These are phyloP conservation scores for Coniochaeta ligniaria DNA, from an alignment of 2,329 filamentous ascomycete genomes.

Conservation along the genomic window DNA sequence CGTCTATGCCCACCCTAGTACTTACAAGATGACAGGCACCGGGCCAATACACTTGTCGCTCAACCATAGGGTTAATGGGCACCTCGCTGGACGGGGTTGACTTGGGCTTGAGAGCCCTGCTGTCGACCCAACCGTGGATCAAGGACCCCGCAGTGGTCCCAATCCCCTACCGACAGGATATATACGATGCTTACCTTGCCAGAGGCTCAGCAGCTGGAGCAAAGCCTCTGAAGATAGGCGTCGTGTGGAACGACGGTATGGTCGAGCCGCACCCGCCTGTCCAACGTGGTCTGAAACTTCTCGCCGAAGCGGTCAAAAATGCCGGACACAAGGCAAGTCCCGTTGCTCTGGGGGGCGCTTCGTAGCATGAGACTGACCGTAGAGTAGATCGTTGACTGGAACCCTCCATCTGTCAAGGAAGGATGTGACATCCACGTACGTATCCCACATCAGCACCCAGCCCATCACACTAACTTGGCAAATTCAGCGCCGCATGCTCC, in stretches of 20 bases:
- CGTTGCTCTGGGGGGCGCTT: neutral
- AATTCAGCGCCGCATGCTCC: neutral
- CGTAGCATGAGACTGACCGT: neutral
- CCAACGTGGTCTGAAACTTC: slow-evolving; percentile 41
- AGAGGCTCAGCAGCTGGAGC: slow-evolving; percentile 9
- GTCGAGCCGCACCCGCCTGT: slow-evolving; percentile 51
- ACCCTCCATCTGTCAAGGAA: slow-evolving; percentile 40
- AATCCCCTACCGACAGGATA: slow-evolving; percentile 54
- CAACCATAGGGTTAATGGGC: slow-evolving; percentile 56
- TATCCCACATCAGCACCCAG: neutral
- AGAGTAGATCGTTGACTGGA: slow-evolving; percentile 45
- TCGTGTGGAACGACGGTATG: slow-evolving; percentile 43
- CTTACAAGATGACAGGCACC: slow-evolving; percentile 13
- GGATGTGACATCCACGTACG: slow-evolving; percentile 31
- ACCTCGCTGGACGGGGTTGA: slow-evolving; percentile 46
- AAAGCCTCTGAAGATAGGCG: slow-evolving; percentile 42
- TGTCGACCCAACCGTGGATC: slow-evolving; percentile 56
- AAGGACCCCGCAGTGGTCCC: slow-evolving; percentile 58
- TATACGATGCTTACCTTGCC: slow-evolving; percentile 29
- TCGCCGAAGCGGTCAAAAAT: slow-evolving; percentile 37
- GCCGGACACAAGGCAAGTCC: slow-evolving; percentile 41
- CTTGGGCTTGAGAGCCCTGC: slow-evolving; percentile 43
- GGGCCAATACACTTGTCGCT: slow-evolving; percentile 56
- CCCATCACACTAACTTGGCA: neutral
- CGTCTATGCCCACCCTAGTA: neutral